Evolutionary conservation across 1,284 basidiomycete genomes (phyloP).

Genomic region (Quambalaria eucalypti): DNA sequence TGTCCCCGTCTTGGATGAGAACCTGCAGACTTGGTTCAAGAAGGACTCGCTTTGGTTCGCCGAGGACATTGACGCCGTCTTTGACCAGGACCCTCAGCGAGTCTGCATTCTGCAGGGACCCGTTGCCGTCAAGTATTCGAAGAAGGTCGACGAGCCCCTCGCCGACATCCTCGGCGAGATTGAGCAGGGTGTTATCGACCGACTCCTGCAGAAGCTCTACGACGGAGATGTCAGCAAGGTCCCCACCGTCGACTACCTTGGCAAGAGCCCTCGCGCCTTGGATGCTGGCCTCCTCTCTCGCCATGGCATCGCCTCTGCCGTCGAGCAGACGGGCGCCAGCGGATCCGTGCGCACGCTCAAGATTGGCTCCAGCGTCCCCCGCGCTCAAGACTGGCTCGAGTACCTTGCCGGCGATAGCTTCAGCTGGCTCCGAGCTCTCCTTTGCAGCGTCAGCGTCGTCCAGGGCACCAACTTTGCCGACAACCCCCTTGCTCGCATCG

Average conservation of each 20-base stretch:
- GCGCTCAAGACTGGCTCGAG: conserved; percentile 66
- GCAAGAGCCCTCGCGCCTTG: conserved; percentile 50
- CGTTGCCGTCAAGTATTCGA: conserved; percentile 80
- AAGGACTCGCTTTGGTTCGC: conserved; percentile 95
- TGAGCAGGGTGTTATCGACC: conserved; percentile 66
- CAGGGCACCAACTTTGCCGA: conserved; percentile 58
- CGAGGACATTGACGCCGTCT: conserved; percentile 95
- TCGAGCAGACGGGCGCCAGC: conserved; percentile 49
- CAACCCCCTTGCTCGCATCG: conserved; percentile 79
- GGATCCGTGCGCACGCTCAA: conserved; percentile 48
- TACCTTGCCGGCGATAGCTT: conserved; percentile 69
- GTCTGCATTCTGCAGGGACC: conserved; percentile 97
- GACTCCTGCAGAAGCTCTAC: conserved; percentile 74
- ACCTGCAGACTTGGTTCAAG: conserved; percentile 86
- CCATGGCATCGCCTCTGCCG: conserved; percentile 49
- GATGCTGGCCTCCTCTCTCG: conserved; percentile 48
- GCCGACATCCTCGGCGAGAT: conserved; percentile 83
- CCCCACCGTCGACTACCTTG: conserved; percentile 79
- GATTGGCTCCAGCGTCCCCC: conserved; percentile 19
- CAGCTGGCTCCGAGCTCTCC: conserved; percentile 77
- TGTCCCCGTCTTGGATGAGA: conserved; percentile 83
- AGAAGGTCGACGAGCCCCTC: conserved; percentile 83
- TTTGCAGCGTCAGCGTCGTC: conserved; percentile 66
- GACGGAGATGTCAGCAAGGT: conserved; percentile 67
- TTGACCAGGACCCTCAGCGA: conserved; percentile 84